Base-by-base conservation (phyloP, 2,329 filamentous ascomycete genomes). In the Colletotrichum viniferum region DNA sequence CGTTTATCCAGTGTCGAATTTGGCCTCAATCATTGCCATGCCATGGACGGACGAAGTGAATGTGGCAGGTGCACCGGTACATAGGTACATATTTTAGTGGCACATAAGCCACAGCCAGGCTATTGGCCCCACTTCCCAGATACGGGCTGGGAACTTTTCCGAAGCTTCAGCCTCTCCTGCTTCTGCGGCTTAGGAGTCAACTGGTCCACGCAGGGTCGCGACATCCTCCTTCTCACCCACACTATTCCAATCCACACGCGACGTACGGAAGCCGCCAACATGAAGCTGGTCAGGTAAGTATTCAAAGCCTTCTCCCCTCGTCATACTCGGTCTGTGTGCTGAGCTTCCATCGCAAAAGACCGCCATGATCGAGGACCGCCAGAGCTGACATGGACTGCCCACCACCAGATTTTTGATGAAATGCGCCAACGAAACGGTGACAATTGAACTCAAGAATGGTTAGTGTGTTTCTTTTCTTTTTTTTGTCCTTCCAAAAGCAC, bases 401-500 rank as follows among this genome's bases (percentile, higher is more conserved):
- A 52, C 74, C 12, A 36, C 77, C 85, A 98, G 97, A 85, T 99
- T 99, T 86, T 90, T 99, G 81, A 98, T 98, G 96, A 99, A 99
- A 90, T 98, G 96, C 87, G 93, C 95, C 86, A 98, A 98, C 86
- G 97, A 99, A 89, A 98, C 97, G 82, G 97, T 98, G 82, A 98
- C 96, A 60, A 95, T 99, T 85, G 97, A 99, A 87, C 90, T 99
- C 80, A 99, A 99, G 87, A 98, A 98, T 91, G 97, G 96, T 97
- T 89, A 61, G 85, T 80, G 60, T 13, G 12, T 36, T 21, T 34
- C 12, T 36, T 36, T 36, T 14, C 1, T 21, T 16, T 8, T 16
- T 8, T 5, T 6, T 8, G 58, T 34, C 14, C 58, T 74, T 32
- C 48, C 52, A 36, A 13, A 34, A 43, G 18, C 8, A 28, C 12